Percentiles rank a stretch among this genome's conserved stretches.
Evolutionary conservation across 345 rosid species (phyloP).

Genomic region (Eucalyptus erythrocorys): DNA sequence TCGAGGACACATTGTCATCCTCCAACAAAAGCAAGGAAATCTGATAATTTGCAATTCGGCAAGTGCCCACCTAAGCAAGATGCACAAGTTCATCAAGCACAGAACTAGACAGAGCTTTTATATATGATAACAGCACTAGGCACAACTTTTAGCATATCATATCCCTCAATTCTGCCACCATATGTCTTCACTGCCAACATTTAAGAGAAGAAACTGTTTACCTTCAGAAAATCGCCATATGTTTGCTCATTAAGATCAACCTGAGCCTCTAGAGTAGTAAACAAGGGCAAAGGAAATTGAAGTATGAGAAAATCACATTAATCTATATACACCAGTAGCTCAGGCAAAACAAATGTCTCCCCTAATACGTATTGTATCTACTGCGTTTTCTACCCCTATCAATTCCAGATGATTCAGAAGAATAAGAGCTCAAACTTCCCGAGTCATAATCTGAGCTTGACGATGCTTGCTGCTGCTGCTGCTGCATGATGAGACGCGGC

Average conservation of each 20-base stretch:
- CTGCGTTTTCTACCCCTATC: background rate
- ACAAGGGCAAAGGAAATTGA: background rate
- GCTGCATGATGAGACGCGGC: constrained; percentile 91
- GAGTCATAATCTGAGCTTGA: constrained; percentile 17
- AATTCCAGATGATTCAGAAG: background rate
- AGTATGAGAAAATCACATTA: no score
- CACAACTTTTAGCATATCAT: background rate
- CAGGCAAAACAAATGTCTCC: background rate
- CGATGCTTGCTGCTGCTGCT: constrained; percentile 31
- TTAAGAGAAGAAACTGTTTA: background rate
- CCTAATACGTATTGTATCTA: background rate
- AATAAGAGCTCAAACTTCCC: constrained; percentile 27
- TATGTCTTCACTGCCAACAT: no score
- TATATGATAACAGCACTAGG: no score
- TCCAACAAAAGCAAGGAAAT: no score
- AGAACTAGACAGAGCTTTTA: background rate
- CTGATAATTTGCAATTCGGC: background rate
- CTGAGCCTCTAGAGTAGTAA: background rate
- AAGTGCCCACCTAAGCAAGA: background rate
- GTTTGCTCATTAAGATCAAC: background rate
- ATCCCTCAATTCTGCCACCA: background rate
- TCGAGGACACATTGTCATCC: background rate
- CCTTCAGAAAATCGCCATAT: no score
- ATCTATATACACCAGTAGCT: background rate
- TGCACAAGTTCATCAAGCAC: background rate